A percentile compares a stretch with the other conserved stretches of the same genome.
These are phyloP conservation scores for Clavispora santaluciae DNA, from an alignment of 805 yeast genomes.

Conservation along the genomic window DNA sequence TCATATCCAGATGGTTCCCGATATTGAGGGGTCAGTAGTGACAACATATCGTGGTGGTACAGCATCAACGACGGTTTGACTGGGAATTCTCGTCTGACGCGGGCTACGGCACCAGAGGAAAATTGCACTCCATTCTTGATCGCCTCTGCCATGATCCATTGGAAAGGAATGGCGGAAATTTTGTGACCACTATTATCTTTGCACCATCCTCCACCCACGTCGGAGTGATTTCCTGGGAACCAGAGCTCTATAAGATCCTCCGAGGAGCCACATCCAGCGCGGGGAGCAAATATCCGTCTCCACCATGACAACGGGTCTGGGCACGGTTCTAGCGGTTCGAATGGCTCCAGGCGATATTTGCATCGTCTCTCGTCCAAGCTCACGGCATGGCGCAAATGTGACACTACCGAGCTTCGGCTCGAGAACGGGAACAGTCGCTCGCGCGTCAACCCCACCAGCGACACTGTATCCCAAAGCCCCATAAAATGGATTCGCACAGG, in stretches of 20 bases:
- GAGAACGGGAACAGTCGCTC: constrained; percentile 56
- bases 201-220: constrained; percentile 66
- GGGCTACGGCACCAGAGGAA: not conserved
- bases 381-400: constrained; percentile 62
- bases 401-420: constrained; percentile 27
- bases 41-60: constrained; percentile 48
- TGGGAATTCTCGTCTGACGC: constrained; percentile 21
- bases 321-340: constrained; percentile 25
- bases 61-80: constrained; percentile 41
- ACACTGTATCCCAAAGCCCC: constrained; percentile 69
- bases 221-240: constrained; percentile 70
- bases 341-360: constrained; percentile 36
- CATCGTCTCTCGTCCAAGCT: constrained; percentile 64
- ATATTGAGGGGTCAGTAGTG: constrained; percentile 4
- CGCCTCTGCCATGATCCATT: constrained; percentile 61
- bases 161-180: constrained; percentile 47
- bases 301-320: constrained; percentile 13
- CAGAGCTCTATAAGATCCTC: constrained; percentile 47
- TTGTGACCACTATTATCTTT: constrained; percentile 40
- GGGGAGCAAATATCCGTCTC: not conserved
- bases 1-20: not conserved
- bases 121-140: constrained; percentile 41
- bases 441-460: constrained; percentile 57
- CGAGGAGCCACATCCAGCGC: constrained; percentile 8
- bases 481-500: constrained; percentile 48